Conservation (phyloP, 2,329 filamentous ascomycete species). For the Pyrenophora seminiperda region DNA sequence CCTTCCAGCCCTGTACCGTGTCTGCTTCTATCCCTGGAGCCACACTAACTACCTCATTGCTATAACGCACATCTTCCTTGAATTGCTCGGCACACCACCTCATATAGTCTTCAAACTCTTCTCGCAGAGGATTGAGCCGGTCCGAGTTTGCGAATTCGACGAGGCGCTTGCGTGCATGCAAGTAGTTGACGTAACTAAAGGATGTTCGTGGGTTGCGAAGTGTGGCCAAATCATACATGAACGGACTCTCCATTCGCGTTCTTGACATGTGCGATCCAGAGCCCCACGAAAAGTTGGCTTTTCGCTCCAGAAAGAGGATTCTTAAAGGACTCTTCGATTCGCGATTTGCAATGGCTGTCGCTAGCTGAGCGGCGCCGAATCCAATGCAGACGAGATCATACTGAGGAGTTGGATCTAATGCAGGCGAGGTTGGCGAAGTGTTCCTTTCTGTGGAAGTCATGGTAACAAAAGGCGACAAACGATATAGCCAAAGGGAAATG, state of each 20-base stretch:
- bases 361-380: constrained; percentile 44
- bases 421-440: constrained; percentile 18
- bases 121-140: constrained; percentile 44
- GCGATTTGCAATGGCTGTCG: constrained; percentile 44
- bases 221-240: constrained; percentile 45
- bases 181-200: constrained; percentile 45
- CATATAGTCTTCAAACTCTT: constrained; percentile 49
- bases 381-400: constrained; percentile 46
- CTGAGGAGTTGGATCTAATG: constrained; percentile 17
- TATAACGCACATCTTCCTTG: constrained; percentile 38
- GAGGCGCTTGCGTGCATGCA: constrained; percentile 38
- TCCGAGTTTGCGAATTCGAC: constrained; percentile 47
- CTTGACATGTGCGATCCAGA: constrained; percentile 33
- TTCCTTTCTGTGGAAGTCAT: constrained; percentile 32
- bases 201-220: constrained; percentile 43
- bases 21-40: constrained; percentile 30
- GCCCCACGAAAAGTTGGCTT: constrained; percentile 43
- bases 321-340: constrained; percentile 35
- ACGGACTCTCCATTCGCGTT: constrained; percentile 44
- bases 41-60: constrained; percentile 39
- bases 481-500: neutral
- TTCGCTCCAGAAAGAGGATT: constrained; percentile 42
- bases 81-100: constrained; percentile 45
- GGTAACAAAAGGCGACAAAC: constrained; percentile 1
- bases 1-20: constrained; percentile 33